phyloP scores from a whole-genome alignment of 495 filamentous ascomycete species.

The Aspergillus carlsbadensis region DNA sequence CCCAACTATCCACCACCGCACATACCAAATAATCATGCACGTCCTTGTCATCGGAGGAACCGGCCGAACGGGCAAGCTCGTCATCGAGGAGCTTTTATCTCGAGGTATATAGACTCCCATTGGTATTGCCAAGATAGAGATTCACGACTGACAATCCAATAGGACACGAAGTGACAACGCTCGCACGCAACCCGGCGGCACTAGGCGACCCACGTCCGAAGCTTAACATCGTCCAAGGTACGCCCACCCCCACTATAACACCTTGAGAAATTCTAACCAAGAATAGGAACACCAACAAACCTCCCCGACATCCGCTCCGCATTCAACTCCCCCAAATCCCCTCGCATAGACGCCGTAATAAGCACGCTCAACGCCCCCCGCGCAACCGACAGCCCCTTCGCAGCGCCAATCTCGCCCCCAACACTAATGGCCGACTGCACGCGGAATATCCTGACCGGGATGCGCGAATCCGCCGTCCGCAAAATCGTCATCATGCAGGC shows the following conservation, averaged over 20 bases:
- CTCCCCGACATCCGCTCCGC: constrained; percentile 36
- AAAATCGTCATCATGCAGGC: constrained; percentile 47
- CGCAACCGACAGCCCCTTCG: constrained; percentile 44
- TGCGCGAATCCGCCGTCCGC: constrained; percentile 37
- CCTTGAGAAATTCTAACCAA: background rate
- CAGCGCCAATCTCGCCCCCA: constrained; percentile 40
- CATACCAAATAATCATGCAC: constrained; percentile 24
- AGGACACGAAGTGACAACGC: constrained; percentile 24
- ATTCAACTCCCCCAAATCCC: constrained; percentile 27
- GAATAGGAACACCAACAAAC: constrained; percentile 38
- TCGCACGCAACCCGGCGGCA: constrained; percentile 19
- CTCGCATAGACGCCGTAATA: constrained; percentile 43
- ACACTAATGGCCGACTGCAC: constrained; percentile 46
- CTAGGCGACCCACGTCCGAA: constrained; percentile 5
- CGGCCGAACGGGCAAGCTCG: constrained; percentile 43
- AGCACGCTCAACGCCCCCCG: constrained; percentile 45
- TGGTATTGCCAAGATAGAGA: no score
- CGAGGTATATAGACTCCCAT: no score
- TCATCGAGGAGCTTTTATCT: constrained; percentile 33
- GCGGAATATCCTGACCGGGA: constrained; percentile 38
- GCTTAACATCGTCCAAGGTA: background rate
- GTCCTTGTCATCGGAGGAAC: constrained; percentile 42
- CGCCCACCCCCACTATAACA: background rate
- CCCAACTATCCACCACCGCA: background rate
- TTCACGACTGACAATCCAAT: no score